Evolutionary conservation across 2,329 filamentous ascomycete species (phyloP).

Genomic region (Cercospora sp.): DNA sequence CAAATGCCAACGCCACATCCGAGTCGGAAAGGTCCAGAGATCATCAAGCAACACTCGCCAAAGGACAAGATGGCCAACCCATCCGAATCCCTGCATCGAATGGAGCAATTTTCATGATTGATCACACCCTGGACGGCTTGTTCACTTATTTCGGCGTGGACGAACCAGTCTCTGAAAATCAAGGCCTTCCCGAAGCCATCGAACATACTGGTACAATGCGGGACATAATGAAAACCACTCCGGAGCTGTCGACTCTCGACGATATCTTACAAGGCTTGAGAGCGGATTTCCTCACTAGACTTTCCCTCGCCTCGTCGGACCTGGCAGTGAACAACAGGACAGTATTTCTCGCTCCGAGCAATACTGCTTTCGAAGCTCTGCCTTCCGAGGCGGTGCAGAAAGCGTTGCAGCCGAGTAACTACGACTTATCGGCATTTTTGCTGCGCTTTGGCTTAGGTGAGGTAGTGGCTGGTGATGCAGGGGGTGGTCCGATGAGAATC

Average conservation of each 20-base stretch:
- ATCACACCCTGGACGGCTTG: constrained; percentile 14
- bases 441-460: constrained; percentile 17
- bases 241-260: constrained; percentile 12
- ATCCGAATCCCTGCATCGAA: constrained; percentile 16
- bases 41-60: constrained; percentile 13
- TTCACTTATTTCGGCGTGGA: constrained; percentile 21
- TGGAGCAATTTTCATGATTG: constrained; percentile 22
- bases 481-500: not conserved
- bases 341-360: constrained; percentile 22
- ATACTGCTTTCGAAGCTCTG: constrained; percentile 19
- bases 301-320: constrained; percentile 2
- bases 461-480: not conserved
- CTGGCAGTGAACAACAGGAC: not conserved
- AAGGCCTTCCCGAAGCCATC: not conserved
- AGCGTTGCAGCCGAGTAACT: constrained; percentile 16
- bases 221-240: constrained; percentile 6
- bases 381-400: constrained; percentile 9
- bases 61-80: constrained; percentile 5
- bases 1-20: constrained; percentile 15
- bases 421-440: constrained; percentile 10
- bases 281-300: constrained; percentile 17
- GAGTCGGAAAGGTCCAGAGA: constrained; percentile 3
- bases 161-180: not conserved
- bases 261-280: not conserved
- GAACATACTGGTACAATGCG: constrained; percentile 18